Base-by-base conservation (phyloP, 768 basidiomycete genomes). In the Serendipita sp. region DNA sequence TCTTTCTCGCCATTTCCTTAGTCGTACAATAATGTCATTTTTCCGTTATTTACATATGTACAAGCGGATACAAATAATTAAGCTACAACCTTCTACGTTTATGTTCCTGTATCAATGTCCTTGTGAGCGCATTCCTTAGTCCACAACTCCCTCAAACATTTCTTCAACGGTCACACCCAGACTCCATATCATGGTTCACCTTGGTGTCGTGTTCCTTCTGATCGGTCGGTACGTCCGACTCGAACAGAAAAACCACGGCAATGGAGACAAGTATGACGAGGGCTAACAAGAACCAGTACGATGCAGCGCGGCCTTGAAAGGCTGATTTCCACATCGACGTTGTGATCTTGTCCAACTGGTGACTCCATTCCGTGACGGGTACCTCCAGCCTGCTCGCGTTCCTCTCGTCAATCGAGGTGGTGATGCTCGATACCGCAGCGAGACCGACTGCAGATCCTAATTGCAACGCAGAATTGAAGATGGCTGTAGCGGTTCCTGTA, bases 381-480 rank as follows among this genome's bases (percentile, higher is more conserved):
- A n/a, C 5, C 1, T 48, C 45, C 2, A 48, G 20, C 38, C 20
- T 28, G 11, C 30, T 11, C 11, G 53, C 26, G 24, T 38, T 38
- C 38, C 38, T 38, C 33, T 58, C 34, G 63, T 65, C 58, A 1
- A 64, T 51, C n/a, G 43, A 31, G 5, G 45, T 42, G 14, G 48
- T 22, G 33, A 65, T 65, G 17, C 64, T 51, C 58, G 63, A 45
- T 42, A 64, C 51, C 34, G 60, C 64, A 7, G 65, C 63, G 7
- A 65, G 30, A 38, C 60, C 51, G 30, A 65, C 51, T 3, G 65
- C 63, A 1, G 43, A 44, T 17, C 63, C 63, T 5, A 63, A 34
- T 63, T 65, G 65, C 13, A 65, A 30, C 28, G 60, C 65, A 22
- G 20, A 61, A 50, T 63, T 65, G 65, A 65, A 65, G 22, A 64